A percentile compares a stretch with the other conserved stretches of the same genome.
phyloP scores from a whole-genome alignment of 768 basidiomycete genomes.

The Holtermannia corniformis region DNA sequence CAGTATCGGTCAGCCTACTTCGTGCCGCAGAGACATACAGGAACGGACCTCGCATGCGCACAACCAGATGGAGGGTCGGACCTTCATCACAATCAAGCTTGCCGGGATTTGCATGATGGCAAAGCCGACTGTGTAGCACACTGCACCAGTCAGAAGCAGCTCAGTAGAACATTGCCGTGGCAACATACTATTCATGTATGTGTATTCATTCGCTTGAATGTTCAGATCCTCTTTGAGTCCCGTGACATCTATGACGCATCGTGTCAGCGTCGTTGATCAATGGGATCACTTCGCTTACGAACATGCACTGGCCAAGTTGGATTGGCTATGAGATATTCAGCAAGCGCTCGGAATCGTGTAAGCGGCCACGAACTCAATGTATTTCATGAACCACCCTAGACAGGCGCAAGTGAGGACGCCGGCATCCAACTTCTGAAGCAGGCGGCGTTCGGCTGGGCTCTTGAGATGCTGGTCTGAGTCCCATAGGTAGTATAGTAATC shows the following conservation, averaged over 20 bases:
- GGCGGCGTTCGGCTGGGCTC: neutral
- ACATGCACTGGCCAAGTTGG: too few species aligned
- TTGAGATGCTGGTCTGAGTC: too few species aligned
- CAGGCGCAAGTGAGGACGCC: neutral
- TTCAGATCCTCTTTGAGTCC: constrained; percentile 8
- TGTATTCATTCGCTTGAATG: constrained; percentile 6
- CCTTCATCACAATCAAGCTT: constrained; percentile 10
- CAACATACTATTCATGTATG: constrained; percentile 2
- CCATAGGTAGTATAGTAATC: too few species aligned
- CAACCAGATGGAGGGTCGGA: constrained; percentile 6
- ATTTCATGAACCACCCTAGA: neutral
- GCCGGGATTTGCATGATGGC: constrained; percentile 16
- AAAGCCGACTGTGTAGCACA: constrained; percentile 6
- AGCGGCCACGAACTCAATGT: too few species aligned
- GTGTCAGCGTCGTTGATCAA: too few species aligned
- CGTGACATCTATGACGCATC: constrained; percentile 4
- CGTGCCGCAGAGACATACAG: too few species aligned
- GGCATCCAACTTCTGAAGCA: neutral
- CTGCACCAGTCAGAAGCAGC: neutral
- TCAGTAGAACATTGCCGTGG: too few species aligned
- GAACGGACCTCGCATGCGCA: constrained; percentile 9
- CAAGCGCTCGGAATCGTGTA: too few species aligned
- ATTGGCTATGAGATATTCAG: too few species aligned
- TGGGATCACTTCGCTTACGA: too few species aligned
- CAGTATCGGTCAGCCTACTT: too few species aligned